Conservation (phyloP, 1,139 yeast genomes). For the Lodderomyces oxycetoniae region DNA sequence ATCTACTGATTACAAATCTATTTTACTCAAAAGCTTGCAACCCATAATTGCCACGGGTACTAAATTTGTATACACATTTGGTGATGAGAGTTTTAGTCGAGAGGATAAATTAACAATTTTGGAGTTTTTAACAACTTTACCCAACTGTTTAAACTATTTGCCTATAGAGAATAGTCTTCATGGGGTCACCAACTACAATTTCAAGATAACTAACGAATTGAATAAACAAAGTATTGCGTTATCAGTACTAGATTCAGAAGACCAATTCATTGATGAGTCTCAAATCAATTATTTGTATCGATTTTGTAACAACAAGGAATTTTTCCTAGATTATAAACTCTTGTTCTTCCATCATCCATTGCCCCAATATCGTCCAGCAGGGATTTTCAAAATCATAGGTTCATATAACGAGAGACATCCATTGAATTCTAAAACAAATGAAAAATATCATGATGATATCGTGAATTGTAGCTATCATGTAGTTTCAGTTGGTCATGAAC, state of each 20-base stretch:
- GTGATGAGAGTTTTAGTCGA: constrained; percentile 28
- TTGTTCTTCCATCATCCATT: constrained; percentile 50
- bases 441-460: constrained; percentile 34
- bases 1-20: constrained; percentile 27
- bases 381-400: constrained; percentile 46
- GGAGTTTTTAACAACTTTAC: constrained; percentile 29
- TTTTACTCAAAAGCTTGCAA: constrained; percentile 32
- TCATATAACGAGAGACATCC: constrained; percentile 43
- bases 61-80: constrained; percentile 39
- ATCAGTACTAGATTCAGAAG: constrained; percentile 33
- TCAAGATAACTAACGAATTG: constrained; percentile 17
- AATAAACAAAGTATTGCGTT: constrained; percentile 18
- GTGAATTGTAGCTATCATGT: constrained; percentile 37
- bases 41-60: constrained; percentile 29
- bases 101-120: constrained; percentile 13
- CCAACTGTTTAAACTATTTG: constrained; percentile 34
- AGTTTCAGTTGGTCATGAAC: constrained; percentile 52
- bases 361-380: constrained; percentile 48
- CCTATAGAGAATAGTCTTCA: constrained; percentile 14
- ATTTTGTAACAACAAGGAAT: constrained; percentile 12
- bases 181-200: constrained; percentile 37
- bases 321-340: constrained; percentile 22
- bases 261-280: constrained; percentile 25
- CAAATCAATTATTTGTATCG: constrained; percentile 30
- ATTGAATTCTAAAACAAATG: constrained; percentile 31